Evolutionary conservation across 805 yeast species (phyloP).

Genomic region (Wickerhamia fluorescens): DNA sequence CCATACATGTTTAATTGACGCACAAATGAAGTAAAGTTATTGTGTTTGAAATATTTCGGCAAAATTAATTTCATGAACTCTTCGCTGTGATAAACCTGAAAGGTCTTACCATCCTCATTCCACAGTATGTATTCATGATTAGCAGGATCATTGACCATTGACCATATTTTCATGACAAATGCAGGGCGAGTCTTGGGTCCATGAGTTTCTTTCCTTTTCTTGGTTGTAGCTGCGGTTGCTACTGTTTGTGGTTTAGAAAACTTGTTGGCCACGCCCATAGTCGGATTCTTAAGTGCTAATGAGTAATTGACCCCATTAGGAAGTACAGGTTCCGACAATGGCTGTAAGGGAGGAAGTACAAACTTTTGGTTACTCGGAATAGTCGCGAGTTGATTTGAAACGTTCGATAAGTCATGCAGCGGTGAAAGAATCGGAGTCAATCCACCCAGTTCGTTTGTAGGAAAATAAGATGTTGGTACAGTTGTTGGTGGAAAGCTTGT

Average conservation of each 20-base stretch:
- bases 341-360: conserved; percentile 20
- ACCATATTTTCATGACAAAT: conserved; percentile 90
- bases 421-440: no score
- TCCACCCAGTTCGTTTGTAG: conserved; percentile 1
- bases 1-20: conserved; percentile 98
- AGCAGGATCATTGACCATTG: conserved; percentile 79
- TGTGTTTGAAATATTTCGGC: conserved; percentile 92
- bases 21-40: conserved; percentile 91
- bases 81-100: conserved; percentile 80
- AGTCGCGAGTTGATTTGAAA: conserved; percentile 2
- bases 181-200: conserved; percentile 68
- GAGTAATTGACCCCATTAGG: conserved; percentile 15
- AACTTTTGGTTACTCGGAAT: conserved; percentile 6
- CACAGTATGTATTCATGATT: conserved; percentile 73
- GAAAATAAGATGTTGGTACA: conserved; percentile 2
- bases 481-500: neutral
- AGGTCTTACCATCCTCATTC: conserved; percentile 79
- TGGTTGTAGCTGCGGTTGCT: conserved; percentile 6
- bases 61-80: conserved; percentile 73
- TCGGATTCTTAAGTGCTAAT: conserved; percentile 1
- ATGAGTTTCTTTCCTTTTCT: conserved; percentile 24
- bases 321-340: conserved; percentile 24
- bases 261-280: no score
- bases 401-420: no score
- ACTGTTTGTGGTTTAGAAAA: conserved; percentile 1